Evolutionary conservation across 192 early-diverging fungal species (phyloP).

Genomic region (Rhizophagus prolifer): DNA sequence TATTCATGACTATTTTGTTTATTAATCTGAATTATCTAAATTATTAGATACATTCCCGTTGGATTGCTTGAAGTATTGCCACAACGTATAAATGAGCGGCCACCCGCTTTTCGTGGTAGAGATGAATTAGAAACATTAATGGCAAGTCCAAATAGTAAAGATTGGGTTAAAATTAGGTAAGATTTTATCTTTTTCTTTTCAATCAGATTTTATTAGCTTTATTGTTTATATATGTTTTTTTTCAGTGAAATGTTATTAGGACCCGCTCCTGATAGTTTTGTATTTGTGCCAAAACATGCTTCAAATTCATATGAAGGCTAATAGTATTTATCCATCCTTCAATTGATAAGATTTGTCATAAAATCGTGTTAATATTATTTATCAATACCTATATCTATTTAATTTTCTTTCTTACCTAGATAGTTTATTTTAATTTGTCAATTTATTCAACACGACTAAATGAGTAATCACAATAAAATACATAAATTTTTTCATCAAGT

Average conservation of each 20-base stretch:
- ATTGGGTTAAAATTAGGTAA: conserved; percentile 89
- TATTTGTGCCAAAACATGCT: conserved; percentile 94
- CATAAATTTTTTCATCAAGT: no score
- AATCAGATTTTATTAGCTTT: neutral
- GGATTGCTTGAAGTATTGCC: conserved; percentile 92
- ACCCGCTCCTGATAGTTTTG: conserved; percentile 80
- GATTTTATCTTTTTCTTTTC: neutral
- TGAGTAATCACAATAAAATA: no score
- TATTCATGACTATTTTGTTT: neutral
- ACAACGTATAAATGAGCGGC: conserved; percentile 89
- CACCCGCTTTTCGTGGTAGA: conserved; percentile 80
- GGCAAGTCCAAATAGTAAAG: conserved; percentile 71
- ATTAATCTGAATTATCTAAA: neutral
- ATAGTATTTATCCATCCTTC: neutral
- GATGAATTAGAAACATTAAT: conserved; percentile 94
- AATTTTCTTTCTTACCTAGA: no score
- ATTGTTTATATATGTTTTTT: neutral
- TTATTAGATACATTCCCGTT: conserved; percentile 80
- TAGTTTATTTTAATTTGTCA: no score
- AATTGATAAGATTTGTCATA: no score
- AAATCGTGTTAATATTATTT: no score
- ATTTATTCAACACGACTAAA: no score
- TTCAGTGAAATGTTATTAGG: conserved; percentile 84
- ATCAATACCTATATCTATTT: no score
- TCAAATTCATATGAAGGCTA: conserved; percentile 60